Evolutionary conservation across 257 asterid species (phyloP).

Genomic region (Buddleja alternifolia): DNA sequence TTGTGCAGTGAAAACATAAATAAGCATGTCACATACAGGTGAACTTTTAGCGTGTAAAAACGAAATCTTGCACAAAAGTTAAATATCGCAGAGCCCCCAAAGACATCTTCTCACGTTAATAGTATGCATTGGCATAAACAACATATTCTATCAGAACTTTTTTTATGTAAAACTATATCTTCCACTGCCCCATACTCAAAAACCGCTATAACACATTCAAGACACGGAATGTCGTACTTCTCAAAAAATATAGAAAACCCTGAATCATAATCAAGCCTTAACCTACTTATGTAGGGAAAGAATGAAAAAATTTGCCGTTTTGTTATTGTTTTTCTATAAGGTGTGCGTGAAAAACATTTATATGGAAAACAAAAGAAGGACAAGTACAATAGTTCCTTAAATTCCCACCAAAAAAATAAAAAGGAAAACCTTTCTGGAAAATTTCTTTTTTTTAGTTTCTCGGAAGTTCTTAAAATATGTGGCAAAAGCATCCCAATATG

Average conservation of each 20-base stretch:
- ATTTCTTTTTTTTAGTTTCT: background rate
- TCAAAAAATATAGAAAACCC: background rate
- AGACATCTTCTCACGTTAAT: background rate
- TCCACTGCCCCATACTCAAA: background rate
- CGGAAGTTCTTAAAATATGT: background rate
- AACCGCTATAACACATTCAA: background rate
- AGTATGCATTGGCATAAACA: background rate
- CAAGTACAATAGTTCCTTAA: background rate
- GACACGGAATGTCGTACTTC: background rate
- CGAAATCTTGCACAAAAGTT: background rate
- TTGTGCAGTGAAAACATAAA: background rate
- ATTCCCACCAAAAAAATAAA: background rate
- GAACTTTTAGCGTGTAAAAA: background rate
- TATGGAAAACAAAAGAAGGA: background rate
- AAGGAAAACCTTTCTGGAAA: conserved; percentile 8
- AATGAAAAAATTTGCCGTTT: background rate
- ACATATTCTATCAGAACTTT: background rate
- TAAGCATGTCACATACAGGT: background rate
- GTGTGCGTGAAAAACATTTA: background rate
- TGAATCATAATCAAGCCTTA: background rate
- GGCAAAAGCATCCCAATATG: background rate
- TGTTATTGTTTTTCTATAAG: background rate
- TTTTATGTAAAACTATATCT: background rate
- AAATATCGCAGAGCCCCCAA: conserved; percentile 11
- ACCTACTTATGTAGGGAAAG: background rate